Percentiles rank a stretch among this genome's conserved stretches.
These are phyloP conservation scores for Vitis hybrid DNA, from an alignment of 177 flowering plant species.

Conservation along the genomic window DNA sequence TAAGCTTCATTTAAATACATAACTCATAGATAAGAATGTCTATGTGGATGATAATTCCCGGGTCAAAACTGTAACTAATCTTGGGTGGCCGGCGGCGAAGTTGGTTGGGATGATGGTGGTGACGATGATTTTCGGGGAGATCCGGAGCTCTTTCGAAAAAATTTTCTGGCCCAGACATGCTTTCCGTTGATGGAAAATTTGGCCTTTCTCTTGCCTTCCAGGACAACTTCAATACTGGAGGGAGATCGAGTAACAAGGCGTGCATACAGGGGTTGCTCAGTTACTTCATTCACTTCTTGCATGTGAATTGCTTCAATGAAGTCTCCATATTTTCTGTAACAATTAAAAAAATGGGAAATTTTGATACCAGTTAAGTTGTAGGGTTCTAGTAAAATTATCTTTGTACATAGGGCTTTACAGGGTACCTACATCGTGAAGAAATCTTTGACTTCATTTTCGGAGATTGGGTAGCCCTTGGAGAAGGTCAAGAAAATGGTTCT, in stretches of 20 bases:
- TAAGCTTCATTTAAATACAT: too few species aligned
- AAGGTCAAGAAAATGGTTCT: slow-evolving; percentile 59
- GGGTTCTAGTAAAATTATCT: too few species aligned
- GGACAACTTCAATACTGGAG: slow-evolving; percentile 10
- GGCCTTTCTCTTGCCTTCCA: slow-evolving; percentile 15
- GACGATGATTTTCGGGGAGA: neutral
- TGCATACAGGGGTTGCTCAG: slow-evolving; percentile 45
- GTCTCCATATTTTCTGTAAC: slow-evolving; percentile 38
- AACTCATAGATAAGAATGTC: too few species aligned
- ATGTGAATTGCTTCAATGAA: slow-evolving; percentile 38
- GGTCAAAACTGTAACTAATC: too few species aligned
- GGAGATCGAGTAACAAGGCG: slow-evolving; percentile 30
- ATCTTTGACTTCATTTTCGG: slow-evolving; percentile 39
- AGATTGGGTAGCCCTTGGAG: slow-evolving; percentile 58
- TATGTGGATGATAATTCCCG: too few species aligned
- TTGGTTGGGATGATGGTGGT: neutral
- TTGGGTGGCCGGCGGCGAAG: neutral
- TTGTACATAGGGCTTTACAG: too few species aligned
- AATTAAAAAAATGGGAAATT: too few species aligned
- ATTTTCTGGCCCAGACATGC: slow-evolving; percentile 39
- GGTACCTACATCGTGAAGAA: slow-evolving; percentile 36
- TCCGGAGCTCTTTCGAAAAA: slow-evolving; percentile 10
- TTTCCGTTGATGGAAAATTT: slow-evolving; percentile 40
- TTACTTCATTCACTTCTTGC: slow-evolving; percentile 35
- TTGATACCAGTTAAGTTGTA: too few species aligned